phyloP scores from a whole-genome alignment of 2,329 filamentous ascomycete species.

The Byssochlamys sp. region DNA sequence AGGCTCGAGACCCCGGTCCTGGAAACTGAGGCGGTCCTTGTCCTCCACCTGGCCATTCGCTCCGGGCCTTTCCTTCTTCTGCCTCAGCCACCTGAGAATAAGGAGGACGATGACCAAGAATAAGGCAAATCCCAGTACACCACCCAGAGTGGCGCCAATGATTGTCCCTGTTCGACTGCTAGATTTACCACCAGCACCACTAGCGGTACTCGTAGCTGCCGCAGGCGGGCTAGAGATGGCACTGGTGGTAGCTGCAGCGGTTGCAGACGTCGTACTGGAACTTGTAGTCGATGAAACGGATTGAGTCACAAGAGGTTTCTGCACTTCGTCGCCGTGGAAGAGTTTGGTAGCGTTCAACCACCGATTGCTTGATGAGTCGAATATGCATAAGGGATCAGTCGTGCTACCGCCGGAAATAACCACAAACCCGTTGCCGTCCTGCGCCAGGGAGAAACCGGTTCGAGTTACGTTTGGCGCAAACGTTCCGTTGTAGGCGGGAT shows the following conservation, averaged over 20 bases:
- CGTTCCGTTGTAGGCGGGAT: constrained; percentile 70
- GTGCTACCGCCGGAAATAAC: constrained; percentile 68
- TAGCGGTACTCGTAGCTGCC: constrained; percentile 18
- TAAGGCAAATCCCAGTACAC: constrained; percentile 63
- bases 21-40: constrained; percentile 47
- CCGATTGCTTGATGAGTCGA: constrained; percentile 62
- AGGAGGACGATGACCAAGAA: constrained; percentile 65
- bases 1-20: constrained; percentile 37
- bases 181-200: constrained; percentile 12
- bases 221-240: constrained; percentile 23
- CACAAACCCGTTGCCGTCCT: constrained; percentile 54
- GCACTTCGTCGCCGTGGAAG: constrained; percentile 43
- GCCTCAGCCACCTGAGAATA: constrained; percentile 53
- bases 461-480: constrained; percentile 58
- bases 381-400: constrained; percentile 62
- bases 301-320: constrained; percentile 24
- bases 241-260: constrained; percentile 12
- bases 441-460: constrained; percentile 62
- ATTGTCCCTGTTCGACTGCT: constrained; percentile 44
- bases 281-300: constrained; percentile 16
- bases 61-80: constrained; percentile 41
- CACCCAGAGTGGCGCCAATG: constrained; percentile 71
- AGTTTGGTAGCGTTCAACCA: constrained; percentile 66
- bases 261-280: constrained; percentile 12
- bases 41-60: constrained; percentile 40